Base-by-base conservation (phyloP, 805 yeast genomes). In the Blastobotrys chiropterorum region DNA sequence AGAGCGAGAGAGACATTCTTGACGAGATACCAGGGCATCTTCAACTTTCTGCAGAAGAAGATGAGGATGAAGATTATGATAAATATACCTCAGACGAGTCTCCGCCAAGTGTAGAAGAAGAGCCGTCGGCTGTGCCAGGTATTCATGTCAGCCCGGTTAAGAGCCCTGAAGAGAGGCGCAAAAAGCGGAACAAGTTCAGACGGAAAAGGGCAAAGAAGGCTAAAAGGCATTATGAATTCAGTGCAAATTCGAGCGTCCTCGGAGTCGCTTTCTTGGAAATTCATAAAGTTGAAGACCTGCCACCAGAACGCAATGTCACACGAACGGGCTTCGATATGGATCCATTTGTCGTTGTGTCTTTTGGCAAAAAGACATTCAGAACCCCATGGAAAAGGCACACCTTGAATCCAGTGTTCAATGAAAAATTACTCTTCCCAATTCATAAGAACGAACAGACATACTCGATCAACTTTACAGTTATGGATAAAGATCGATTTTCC, bases 321-420 rank as follows among this genome's bases (percentile, higher is more conserved):
- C 72, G 90, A 7, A 80, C 88, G 19, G 83, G 90, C 1, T 92
- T 86, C 63, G 96, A 90, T 67, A 88, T 94, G 95, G 99, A 94
- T 64, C 98, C 98, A 1, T 94, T 92, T 69, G 92, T 92, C 2
- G 89, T 92, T 16, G 83, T 89, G 0, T 83, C 96, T 0, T 89
- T 92, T 66, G 97, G 97, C 7, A 83, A 86, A 60, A 85, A 85
- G 58, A 89, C 92, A 0, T 92, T 80, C 66, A 79, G 95, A 58
- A 90, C 97, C 0, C 82, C 90, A 8, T 85, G 90, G 82, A 78
- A 83, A 58, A 78, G 86, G 19, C 97, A 92, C 65, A 84, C 88
- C 1, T 67, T 88, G 48, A 83, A 83, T 50, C 99, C 99, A 0
- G 75, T 82, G 0, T 92, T 82, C 69, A 82, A 89, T 60, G 95